Conservation (phyloP, 106 monocot species). For the Hemerocallis citrina region DNA sequence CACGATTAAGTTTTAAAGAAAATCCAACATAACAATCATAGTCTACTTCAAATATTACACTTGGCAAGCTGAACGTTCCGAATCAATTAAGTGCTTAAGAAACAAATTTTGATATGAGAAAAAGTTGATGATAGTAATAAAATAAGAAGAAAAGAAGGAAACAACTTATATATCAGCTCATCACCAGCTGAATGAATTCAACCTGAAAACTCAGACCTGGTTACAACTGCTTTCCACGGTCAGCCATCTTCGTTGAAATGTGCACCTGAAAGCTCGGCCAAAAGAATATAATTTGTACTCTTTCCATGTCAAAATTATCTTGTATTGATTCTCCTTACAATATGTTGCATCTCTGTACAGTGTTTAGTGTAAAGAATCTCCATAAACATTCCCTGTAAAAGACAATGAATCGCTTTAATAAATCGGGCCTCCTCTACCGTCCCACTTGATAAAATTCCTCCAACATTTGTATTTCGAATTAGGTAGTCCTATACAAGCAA, state of each 20-base stretch:
- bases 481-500: no score
- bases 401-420: background rate
- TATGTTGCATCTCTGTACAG: background rate
- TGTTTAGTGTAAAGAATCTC: background rate
- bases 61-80: background rate
- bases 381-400: background rate
- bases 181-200: background rate
- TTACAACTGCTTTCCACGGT: background rate
- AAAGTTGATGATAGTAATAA: constrained; percentile 4
- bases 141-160: no score
- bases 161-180: background rate
- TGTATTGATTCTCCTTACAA: background rate
- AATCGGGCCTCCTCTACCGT: no score
- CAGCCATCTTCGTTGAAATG: background rate
- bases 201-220: background rate
- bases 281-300: constrained; percentile 1
- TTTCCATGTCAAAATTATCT: background rate
- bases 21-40: no score
- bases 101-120: background rate
- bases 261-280: background rate
- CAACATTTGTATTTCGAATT: no score
- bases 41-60: constrained; percentile 5
- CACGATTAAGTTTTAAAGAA: no score
- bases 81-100: background rate
- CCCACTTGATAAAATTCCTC: no score